Percentiles rank a stretch among this genome's conserved stretches.
phyloP scores from a whole-genome alignment of 1,284 basidiomycete genomes.

The Sporisorium scitamineum region DNA sequence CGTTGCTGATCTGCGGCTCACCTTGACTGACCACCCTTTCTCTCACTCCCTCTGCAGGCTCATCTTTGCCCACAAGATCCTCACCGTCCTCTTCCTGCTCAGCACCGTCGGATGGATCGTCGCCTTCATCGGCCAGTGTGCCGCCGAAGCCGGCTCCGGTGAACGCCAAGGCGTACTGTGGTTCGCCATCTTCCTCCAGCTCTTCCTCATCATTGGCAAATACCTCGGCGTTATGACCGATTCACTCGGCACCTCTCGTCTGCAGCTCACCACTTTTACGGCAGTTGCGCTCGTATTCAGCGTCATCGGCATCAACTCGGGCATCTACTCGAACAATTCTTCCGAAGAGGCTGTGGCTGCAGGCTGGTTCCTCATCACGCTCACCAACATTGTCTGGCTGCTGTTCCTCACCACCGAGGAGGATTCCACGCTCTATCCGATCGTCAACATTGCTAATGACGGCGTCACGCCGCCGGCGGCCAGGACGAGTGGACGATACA shows the following conservation, averaged over 20 bases:
- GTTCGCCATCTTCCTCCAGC: constrained; percentile 90
- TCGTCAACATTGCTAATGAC: constrained; percentile 89
- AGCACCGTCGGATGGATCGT: constrained; percentile 89
- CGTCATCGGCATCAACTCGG: constrained; percentile 79
- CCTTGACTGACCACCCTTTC: constrained; percentile 12
- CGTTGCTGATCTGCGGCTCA: neutral
- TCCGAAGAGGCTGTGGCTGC: constrained; percentile 79
- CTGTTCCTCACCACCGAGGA: constrained; percentile 96
- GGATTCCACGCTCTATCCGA: constrained; percentile 82
- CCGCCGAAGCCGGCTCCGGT: constrained; percentile 54
- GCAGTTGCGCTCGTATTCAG: constrained; percentile 88
- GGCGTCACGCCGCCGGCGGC: constrained; percentile 83
- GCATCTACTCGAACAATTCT: constrained; percentile 52
- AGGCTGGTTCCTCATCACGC: constrained; percentile 90
- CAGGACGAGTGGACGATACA: constrained; percentile 66
- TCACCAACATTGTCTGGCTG: constrained; percentile 89
- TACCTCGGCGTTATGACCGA: constrained; percentile 85
- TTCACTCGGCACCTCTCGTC: constrained; percentile 83
- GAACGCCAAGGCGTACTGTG: constrained; percentile 78
- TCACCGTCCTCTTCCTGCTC: constrained; percentile 85
- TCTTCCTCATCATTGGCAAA: constrained; percentile 83
- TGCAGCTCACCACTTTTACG: constrained; percentile 86
- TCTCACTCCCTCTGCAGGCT: constrained; percentile 70
- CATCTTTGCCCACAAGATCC: constrained; percentile 88
- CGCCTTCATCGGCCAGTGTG: constrained; percentile 81